Conservation (phyloP, 495 filamentous ascomycete species). For the Neurospora sublineolata region DNA sequence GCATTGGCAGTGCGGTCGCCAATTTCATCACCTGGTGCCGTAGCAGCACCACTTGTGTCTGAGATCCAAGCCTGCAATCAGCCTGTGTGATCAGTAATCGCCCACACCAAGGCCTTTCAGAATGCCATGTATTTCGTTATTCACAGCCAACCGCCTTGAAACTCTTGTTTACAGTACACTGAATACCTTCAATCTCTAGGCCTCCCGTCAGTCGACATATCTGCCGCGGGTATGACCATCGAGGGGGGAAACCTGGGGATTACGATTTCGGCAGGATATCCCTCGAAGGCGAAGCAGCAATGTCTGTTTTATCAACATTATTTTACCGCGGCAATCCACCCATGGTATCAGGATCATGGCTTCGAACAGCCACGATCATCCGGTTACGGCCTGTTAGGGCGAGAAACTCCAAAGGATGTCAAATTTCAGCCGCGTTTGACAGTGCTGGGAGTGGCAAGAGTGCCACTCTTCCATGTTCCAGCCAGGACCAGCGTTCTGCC, state of each 20-base stretch:
- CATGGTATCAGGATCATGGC: neutral
- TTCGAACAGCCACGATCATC: neutral
- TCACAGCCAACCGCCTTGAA: neutral
- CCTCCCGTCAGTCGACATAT: neutral
- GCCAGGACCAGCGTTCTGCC: neutral
- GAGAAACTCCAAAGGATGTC: neutral
- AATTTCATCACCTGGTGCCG: neutral
- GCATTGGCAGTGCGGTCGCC: neutral
- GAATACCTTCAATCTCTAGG: neutral
- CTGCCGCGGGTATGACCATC: neutral
- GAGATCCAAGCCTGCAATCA: neutral
- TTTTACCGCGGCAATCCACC: neutral
- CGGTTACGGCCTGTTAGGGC: neutral
- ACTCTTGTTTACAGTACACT: neutral
- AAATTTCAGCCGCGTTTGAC: neutral
- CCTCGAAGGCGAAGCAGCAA: neutral
- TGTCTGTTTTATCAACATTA: neutral
- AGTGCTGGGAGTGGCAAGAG: neutral
- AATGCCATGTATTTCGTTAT: neutral
- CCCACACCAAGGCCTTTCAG: neutral
- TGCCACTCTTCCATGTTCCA: neutral
- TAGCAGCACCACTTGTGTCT: neutral
- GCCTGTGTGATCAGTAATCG: neutral
- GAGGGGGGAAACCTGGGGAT: neutral
- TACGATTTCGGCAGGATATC: neutral